Evolutionary conservation across 371 early-diverging fungal species (phyloP), one percentile per base, ranked within the genome.

Genomic region (Mortierella sp.): DNA sequence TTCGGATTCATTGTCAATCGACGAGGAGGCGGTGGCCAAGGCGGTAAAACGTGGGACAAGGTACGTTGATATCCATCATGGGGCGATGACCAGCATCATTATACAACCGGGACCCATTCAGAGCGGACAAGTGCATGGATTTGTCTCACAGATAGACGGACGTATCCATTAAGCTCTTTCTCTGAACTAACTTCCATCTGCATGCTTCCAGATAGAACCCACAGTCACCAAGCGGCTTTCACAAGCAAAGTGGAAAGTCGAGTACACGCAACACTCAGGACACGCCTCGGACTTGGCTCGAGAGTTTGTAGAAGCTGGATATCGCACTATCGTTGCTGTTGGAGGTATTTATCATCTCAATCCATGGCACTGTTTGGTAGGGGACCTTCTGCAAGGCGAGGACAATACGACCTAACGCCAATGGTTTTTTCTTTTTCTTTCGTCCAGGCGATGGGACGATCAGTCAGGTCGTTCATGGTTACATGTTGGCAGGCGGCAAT

Each of bases 401-500:
- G n/a, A n/a, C n/a, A n/a, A n/a, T n/a, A n/a, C n/a, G n/a, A n/a
- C n/a, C n/a, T n/a, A n/a, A n/a, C n/a, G n/a, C n/a, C n/a, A n/a
- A n/a, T n/a, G n/a, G n/a, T n/a, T n/a, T n/a, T n/a, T 14, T 41
- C 49, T 47, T 13, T 5, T 30, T 4, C 19, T 30, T 0, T n/a
- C 9, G 14, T 42, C 24, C 34, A 72, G 78, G 78, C 14, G 78
- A 78, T 27, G 78, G 78, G 30, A 78, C 78, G 12, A 71, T 78
- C 56, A 78, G 71, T n/a, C 78, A 78, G 24, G 78, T 78, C n/a
- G 71, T 71, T 7, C 61, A 78, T 46, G 78, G 78, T 26, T 78
- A 78, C 43, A 71, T 78, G 71, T 31, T 63, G 26, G 71, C 71
- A 0, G 63, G 66, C 31, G 78, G 78, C 5, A 43, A 38, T 18